phyloP scores from a whole-genome alignment of 495 filamentous ascomycete species.

The Lophiotrema nucula region DNA sequence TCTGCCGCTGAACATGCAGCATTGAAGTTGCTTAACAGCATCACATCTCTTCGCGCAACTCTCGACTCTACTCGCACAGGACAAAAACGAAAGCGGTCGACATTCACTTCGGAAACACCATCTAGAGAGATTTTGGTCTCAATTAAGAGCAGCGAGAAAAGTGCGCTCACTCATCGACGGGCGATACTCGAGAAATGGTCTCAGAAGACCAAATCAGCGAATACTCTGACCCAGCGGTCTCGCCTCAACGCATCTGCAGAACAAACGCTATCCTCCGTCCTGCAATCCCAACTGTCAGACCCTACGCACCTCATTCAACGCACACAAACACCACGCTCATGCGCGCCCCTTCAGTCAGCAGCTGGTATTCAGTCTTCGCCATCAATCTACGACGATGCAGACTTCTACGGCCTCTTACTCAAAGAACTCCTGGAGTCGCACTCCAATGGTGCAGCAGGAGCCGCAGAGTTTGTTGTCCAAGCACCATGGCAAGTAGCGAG shows the following conservation, averaged over 20 bases:
- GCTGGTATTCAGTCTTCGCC: conserved; percentile 48
- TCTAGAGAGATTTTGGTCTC: conserved; percentile 66
- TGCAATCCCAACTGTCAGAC: conserved; percentile 71
- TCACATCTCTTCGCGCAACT: conserved; percentile 68
- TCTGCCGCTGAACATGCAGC: conserved; percentile 85
- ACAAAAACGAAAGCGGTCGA: conserved; percentile 44
- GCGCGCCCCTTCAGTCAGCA: conserved; percentile 65
- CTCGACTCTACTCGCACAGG: conserved; percentile 58
- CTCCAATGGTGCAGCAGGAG: conserved; percentile 44
- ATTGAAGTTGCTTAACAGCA: conserved; percentile 77
- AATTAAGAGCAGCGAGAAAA: conserved; percentile 65
- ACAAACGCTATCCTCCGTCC: conserved; percentile 66
- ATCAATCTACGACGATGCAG: conserved; percentile 80
- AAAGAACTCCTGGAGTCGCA: conserved; percentile 90
- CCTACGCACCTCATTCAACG: conserved; percentile 64
- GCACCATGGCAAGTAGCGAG: conserved; percentile 60
- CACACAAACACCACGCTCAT: conserved; percentile 66
- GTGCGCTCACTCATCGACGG: conserved; percentile 51
- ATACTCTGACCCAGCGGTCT: conserved; percentile 43
- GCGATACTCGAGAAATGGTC: conserved; percentile 69
- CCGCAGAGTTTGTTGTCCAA: conserved; percentile 39
- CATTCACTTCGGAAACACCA: conserved; percentile 50
- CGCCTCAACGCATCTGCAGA: conserved; percentile 44
- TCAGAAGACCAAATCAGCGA: conserved; percentile 49
- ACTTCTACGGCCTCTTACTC: conserved; percentile 88